Base-by-base conservation (phyloP, 768 basidiomycete genomes). In the Kwoniella pini region DNA sequence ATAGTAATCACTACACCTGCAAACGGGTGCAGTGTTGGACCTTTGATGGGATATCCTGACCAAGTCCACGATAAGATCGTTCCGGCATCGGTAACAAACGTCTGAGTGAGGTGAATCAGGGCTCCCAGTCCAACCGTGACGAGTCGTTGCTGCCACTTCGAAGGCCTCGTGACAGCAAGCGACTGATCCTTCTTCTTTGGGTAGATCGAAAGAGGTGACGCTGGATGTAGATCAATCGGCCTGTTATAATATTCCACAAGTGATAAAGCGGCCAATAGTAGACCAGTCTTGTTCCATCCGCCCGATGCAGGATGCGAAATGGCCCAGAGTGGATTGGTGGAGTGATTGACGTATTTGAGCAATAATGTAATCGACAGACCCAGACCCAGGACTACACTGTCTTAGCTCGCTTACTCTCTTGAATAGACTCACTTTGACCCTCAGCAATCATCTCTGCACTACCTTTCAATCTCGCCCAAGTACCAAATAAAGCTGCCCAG, bases 261-360 rank as follows among this genome's bases (percentile, higher is more conserved):
- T 0, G 89, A 85, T 7, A 86, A 72, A 10, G 83, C 46, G 1
- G 85, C 87, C 1, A 91, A 74, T 0, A 76, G 43, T 24, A 91
- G 74, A 3, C 89, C 87, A 1, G 81, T 83, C 68, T 83, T 85
- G 75, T 92, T 91, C 79, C 83, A 87, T 13, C 88, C 86, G 15
- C 85, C 86, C 0, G 86, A 85, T 26, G 82, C 79, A 54, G 82
- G 82, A 65, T 89, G 82, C 24, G 89, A 82, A 70, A 89, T 85
- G 1, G 87, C 86, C 91, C 91, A 94, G 27, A 91, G 87, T 64
- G 90, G 90, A 68, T 91, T 91, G 64, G 89, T 91, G 0, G 87
- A 85, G 70, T 89, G 83, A 69, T 91, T 90, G 13, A 84, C 81
- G 64, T 88, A 87, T 74, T 93, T 94, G 19, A 86, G 81, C 17